Evolutionary conservation across 495 filamentous ascomycete species (phyloP).

Genomic region (Talaromyces ruber): DNA sequence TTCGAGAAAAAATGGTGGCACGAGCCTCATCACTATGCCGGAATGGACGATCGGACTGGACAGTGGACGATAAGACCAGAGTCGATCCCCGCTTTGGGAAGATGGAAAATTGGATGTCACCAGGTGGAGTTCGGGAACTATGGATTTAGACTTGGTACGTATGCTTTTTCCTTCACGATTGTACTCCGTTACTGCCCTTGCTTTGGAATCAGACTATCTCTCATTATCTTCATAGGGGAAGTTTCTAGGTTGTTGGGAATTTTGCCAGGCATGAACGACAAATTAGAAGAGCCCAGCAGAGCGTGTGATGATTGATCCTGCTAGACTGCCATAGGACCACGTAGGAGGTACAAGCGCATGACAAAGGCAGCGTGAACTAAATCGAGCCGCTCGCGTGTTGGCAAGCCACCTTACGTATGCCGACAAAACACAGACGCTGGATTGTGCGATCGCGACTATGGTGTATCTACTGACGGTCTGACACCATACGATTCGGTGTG

Average conservation of each 20-base stretch:
- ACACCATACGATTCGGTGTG: neutral
- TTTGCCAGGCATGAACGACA: neutral
- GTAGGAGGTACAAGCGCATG: neutral
- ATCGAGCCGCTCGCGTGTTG: neutral
- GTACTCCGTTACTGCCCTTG: neutral
- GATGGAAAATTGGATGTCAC: neutral
- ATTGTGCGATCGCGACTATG: neutral
- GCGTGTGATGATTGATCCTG: neutral
- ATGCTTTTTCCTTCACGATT: neutral
- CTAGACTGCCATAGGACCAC: neutral
- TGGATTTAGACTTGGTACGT: neutral
- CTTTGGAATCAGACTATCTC: neutral
- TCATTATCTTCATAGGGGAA: neutral
- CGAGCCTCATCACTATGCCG: neutral
- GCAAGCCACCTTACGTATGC: slow-evolving; percentile 1
- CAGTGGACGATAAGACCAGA: neutral
- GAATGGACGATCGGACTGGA: neutral
- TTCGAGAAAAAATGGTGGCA: neutral
- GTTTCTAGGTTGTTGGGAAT: neutral
- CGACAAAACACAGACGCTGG: neutral
- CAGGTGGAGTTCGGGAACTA: neutral
- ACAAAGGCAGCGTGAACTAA: neutral
- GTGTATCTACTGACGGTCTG: neutral
- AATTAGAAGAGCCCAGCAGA: neutral
- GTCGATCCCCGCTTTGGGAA: neutral